Conservation (phyloP, 208 protist species). For the Trypanosoma conorhini region DNA sequence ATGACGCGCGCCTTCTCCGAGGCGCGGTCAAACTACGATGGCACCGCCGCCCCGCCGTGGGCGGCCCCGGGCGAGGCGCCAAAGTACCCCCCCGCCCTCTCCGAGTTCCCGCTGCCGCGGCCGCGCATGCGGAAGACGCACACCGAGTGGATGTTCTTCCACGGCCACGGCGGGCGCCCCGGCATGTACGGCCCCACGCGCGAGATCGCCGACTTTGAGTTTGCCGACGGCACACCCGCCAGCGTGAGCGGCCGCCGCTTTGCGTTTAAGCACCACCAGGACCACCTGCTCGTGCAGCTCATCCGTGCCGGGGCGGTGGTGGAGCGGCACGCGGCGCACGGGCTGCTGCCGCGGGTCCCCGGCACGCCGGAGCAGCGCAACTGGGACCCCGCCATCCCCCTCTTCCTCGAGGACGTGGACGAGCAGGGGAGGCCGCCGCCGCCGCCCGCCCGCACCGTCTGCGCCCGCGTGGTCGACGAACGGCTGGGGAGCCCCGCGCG, state of each 20-base stretch:
- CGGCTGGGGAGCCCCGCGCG: slow-evolving; percentile 21
- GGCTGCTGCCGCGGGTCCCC: slow-evolving; percentile 75
- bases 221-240: slow-evolving; percentile 83
- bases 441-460: slow-evolving; percentile 14
- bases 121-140: slow-evolving; percentile 82
- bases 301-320: slow-evolving; percentile 79
- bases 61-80: slow-evolving; percentile 35
- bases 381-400: slow-evolving; percentile 87
- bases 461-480: slow-evolving; percentile 57
- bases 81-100: slow-evolving; percentile 52
- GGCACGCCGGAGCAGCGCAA: slow-evolving; percentile 81
- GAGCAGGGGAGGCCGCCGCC: slow-evolving; percentile 66
- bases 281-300: slow-evolving; percentile 87
- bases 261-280: slow-evolving; percentile 86
- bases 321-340: slow-evolving; percentile 61
- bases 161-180: slow-evolving; percentile 72
- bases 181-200: slow-evolving; percentile 73
- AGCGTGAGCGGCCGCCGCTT: slow-evolving; percentile 62
- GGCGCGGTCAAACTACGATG: slow-evolving; percentile 44
- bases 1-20: slow-evolving; percentile 38
- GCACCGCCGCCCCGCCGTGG: slow-evolving; percentile 36
- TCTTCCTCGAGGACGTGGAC: slow-evolving; percentile 88
- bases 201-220: slow-evolving; percentile 86
- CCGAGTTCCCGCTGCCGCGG: slow-evolving; percentile 42
- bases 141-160: slow-evolving; percentile 84